These are phyloP conservation scores for Pyrenula massariospora DNA, from an alignment of 495 filamentous ascomycete genomes.

Conservation along the genomic window DNA sequence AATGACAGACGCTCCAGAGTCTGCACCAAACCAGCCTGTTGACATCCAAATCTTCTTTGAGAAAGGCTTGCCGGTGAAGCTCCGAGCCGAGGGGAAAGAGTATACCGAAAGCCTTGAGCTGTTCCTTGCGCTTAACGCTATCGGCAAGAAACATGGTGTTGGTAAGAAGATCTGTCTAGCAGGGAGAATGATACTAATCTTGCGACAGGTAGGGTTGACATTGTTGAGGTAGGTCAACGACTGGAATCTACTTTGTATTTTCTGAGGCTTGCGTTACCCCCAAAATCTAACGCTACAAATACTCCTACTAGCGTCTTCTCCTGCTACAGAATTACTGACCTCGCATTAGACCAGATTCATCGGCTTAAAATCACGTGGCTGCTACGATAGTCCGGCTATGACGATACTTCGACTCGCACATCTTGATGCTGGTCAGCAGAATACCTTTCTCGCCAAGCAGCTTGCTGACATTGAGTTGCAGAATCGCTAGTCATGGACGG, in stretches of 20 bases:
- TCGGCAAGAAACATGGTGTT: conserved; percentile 57
- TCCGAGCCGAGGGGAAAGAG: conserved; percentile 42
- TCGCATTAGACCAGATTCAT: conserved; percentile 82
- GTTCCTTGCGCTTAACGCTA: conserved; percentile 68
- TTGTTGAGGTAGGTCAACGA: no score
- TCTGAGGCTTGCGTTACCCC: no score
- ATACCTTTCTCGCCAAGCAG: no score
- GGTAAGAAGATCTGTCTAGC: no score
- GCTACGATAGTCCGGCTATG: conserved; percentile 50
- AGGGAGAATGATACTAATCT: not conserved
- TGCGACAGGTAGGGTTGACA: conserved; percentile 72
- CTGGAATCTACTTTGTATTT: no score
- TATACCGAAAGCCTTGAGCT: conserved; percentile 66
- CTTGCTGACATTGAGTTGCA: no score
- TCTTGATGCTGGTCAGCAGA: conserved; percentile 53
- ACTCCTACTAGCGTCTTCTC: no score
- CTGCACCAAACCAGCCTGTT: conserved; percentile 64
- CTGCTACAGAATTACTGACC: no score
- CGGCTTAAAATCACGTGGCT: conserved; percentile 77
- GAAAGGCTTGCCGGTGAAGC: conserved; percentile 71
- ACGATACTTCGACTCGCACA: conserved; percentile 10
- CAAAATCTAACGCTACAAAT: no score
- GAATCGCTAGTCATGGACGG: conserved; percentile 79
- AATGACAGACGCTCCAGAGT: conserved; percentile 60
- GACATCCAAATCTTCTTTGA: conserved; percentile 74